phyloP scores from a whole-genome alignment of 2,329 filamentous ascomycete genomes.

The Fusarium continuum region DNA sequence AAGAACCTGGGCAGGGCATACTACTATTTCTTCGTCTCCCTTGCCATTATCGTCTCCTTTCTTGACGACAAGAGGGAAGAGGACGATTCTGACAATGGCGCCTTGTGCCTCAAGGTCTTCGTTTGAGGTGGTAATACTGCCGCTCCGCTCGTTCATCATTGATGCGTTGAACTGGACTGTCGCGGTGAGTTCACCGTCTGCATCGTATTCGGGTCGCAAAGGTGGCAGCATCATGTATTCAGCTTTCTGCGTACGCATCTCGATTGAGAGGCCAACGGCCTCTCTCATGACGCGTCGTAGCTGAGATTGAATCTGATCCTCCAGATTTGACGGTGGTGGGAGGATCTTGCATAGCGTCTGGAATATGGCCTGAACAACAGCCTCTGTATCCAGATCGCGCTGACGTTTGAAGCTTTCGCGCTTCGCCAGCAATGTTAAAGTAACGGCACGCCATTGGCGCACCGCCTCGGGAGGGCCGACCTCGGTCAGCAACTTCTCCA shows the following conservation, averaged over 20 bases:
- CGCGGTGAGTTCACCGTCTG: slow-evolving; percentile 85
- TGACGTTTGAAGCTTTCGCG: slow-evolving; percentile 83
- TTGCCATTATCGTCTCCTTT: slow-evolving; percentile 89
- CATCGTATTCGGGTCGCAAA: slow-evolving; percentile 92
- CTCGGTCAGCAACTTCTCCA: slow-evolving; percentile 91
- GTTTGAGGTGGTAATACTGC: slow-evolving; percentile 67
- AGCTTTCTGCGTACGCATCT: slow-evolving; percentile 96
- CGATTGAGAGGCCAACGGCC: slow-evolving; percentile 89
- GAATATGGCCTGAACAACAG: slow-evolving; percentile 88
- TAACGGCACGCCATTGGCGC: slow-evolving; percentile 96
- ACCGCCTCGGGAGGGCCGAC: slow-evolving; percentile 90
- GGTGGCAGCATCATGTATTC: slow-evolving; percentile 99
- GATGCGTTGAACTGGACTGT: slow-evolving; percentile 92
- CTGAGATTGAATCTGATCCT: slow-evolving; percentile 82
- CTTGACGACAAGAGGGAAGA: slow-evolving; percentile 97
- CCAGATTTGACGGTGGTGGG: slow-evolving; percentile 83
- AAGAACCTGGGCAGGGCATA: slow-evolving; percentile 93
- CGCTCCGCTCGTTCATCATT: slow-evolving; percentile 92
- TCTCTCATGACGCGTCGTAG: slow-evolving; percentile 87
- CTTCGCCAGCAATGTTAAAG: slow-evolving; percentile 85
- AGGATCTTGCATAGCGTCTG: slow-evolving; percentile 84
- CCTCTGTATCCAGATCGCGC: slow-evolving; percentile 89
- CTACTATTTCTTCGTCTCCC: slow-evolving; percentile 93
- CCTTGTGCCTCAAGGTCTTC: slow-evolving; percentile 81
- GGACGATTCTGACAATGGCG: slow-evolving; percentile 86